Evolutionary conservation across 495 filamentous ascomycete species (phyloP).

Genomic region (Penicillium tannophilum): DNA sequence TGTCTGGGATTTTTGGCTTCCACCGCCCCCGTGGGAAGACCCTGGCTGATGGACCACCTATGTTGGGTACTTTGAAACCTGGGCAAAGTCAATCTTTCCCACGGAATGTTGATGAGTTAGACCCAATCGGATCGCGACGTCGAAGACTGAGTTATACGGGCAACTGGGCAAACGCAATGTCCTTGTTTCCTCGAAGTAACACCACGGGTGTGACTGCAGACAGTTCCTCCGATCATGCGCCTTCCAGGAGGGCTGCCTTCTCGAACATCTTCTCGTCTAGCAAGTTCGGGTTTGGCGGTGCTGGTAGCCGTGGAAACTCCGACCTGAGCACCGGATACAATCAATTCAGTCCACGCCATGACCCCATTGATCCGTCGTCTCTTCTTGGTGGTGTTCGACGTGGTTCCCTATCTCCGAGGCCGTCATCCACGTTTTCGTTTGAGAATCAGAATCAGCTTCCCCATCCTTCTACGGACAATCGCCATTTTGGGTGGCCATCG

Average conservation of each 20-base stretch:
- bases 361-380: slow-evolving; percentile 57
- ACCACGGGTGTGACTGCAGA: slow-evolving; percentile 44
- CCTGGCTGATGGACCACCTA: slow-evolving; percentile 65
- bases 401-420: slow-evolving; percentile 70
- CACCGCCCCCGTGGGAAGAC: slow-evolving; percentile 73
- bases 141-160: slow-evolving; percentile 65
- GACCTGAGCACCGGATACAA: slow-evolving; percentile 56
- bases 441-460: slow-evolving; percentile 66
- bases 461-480: slow-evolving; percentile 78
- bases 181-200: slow-evolving; percentile 53
- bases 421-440: slow-evolving; percentile 76
- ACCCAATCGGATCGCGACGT: slow-evolving; percentile 65
- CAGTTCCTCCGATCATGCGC: slow-evolving; percentile 47
- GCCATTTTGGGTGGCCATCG: slow-evolving; percentile 65
- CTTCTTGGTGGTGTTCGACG: slow-evolving; percentile 56
- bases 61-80: slow-evolving; percentile 71
- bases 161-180: slow-evolving; percentile 61
- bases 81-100: slow-evolving; percentile 85
- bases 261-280: slow-evolving; percentile 49
- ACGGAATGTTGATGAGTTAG: slow-evolving; percentile 65
- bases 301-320: slow-evolving; percentile 44
- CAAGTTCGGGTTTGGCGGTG: slow-evolving; percentile 44
- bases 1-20: slow-evolving; percentile 66
- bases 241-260: slow-evolving; percentile 46
- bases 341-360: slow-evolving; percentile 62